Percentiles rank a stretch among this genome's conserved stretches.
Evolutionary conservation across 2,329 filamentous ascomycete species (phyloP).

Genomic region (Alternaria solani): DNA sequence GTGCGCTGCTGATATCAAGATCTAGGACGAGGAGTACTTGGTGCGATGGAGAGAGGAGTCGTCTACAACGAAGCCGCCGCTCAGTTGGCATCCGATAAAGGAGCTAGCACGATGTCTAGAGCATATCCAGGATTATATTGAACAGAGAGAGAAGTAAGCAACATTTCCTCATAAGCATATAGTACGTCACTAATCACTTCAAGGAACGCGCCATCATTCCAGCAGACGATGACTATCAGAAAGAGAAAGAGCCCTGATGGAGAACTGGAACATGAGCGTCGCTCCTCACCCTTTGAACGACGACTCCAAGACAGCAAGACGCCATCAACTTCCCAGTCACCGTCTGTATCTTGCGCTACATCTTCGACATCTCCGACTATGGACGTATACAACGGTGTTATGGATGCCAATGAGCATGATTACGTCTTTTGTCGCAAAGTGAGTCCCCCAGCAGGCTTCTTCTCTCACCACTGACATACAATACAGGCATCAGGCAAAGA

Average conservation of each 20-base stretch:
- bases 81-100: conserved; percentile 55
- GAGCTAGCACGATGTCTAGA: conserved; percentile 53
- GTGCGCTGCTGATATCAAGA: conserved; percentile 30
- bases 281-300: conserved; percentile 33
- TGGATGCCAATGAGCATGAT: conserved; percentile 50
- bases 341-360: conserved; percentile 30
- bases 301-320: conserved; percentile 19
- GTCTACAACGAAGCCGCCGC: conserved; percentile 30
- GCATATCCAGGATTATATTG: conserved; percentile 55
- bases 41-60: conserved; percentile 48
- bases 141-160: conserved; percentile 36
- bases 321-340: conserved; percentile 32
- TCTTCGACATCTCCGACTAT: conserved; percentile 1
- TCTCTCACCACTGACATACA: background rate
- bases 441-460: conserved; percentile 7
- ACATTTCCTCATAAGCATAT: background rate
- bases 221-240: background rate
- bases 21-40: conserved; percentile 54
- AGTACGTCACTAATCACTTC: conserved; percentile 10
- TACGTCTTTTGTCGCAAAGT: conserved; percentile 48
- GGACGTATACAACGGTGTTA: conserved; percentile 53
- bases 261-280: conserved; percentile 22
- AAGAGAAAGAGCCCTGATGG: conserved; percentile 42
- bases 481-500: conserved; percentile 23
- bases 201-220: conserved; percentile 1